Evolutionary conservation across 148 eudicot genomes (phyloP), one percentile per base, ranked within the genome.

Genomic region (Pharnaceum exiguum): DNA sequence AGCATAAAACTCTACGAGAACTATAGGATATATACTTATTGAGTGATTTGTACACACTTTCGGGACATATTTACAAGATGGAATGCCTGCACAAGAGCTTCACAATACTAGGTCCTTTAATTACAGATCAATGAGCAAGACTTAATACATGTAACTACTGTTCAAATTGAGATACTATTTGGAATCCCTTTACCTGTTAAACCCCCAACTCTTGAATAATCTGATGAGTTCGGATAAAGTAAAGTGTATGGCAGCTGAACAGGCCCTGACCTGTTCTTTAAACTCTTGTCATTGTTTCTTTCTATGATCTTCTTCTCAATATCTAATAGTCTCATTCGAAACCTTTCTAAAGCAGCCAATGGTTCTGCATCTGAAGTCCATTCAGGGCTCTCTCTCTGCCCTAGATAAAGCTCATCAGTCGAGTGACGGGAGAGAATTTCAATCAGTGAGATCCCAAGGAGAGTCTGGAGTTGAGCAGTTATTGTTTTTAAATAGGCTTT

Each of bases 401-500:
- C 79, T 0, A 75, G 51, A 46, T 75, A 75, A 17, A 71, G 28
- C 66, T 75, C 79, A 33, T 76, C 76, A 0, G 57, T 13, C 18
- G 76, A 37, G 39, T 76, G 80, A 42, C 62, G 53, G 5, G 80
- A 76, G 48, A 76, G 18, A 0, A 66, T 62, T 62, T 76, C 80
- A 7, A 76, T 76, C 32, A 76, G 30, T 15, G 80, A 59, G 16
- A 76, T 58, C 0, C 76, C 76, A 1, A 71, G 56, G 11, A 71
- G 51, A 7, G 73, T 67, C 54, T 71, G 80, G 35, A 71, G 21
- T 58, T 66, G 76, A 25, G 71, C 63, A 15, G 80, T 71, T 2
- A 76, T 71, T 13, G 80, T 71, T 28, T 53, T 67, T 59, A 76
- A 36, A 49, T 51, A 71, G 17, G 32, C 62, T 2, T 8, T 11